Conservation (phyloP, 2,329 filamentous ascomycete genomes). For the Clonostachys solani region DNA sequence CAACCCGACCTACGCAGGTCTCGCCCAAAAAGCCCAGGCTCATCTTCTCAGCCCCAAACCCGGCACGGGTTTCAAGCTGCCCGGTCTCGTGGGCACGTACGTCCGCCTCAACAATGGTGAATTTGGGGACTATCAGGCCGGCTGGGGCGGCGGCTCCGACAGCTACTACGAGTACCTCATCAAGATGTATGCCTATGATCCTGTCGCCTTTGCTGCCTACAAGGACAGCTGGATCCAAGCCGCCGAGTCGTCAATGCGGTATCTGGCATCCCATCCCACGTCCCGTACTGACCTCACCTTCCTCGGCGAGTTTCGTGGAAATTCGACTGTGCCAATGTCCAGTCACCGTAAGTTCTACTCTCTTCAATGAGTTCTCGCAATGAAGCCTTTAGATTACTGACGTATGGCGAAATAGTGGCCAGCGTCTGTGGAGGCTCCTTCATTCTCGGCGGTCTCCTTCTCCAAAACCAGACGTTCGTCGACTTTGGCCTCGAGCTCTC, state of each 20-base stretch:
- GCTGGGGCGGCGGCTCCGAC: constrained; percentile 72
- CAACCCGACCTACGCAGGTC: constrained; percentile 68
- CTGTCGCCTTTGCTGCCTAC: constrained; percentile 56
- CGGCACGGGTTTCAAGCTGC: constrained; percentile 59
- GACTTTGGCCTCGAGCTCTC: constrained; percentile 37
- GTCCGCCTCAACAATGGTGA: constrained; percentile 60
- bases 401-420: constrained; percentile 17
- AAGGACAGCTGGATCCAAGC: constrained; percentile 72
- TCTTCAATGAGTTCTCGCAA: constrained; percentile 33
- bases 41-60: constrained; percentile 50
- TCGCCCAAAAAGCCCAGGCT: constrained; percentile 64
- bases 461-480: constrained; percentile 33
- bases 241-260: constrained; percentile 67
- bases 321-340: constrained; percentile 34
- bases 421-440: constrained; percentile 49
- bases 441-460: constrained; percentile 40
- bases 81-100: constrained; percentile 60
- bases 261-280: constrained; percentile 57
- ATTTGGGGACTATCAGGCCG: constrained; percentile 62
- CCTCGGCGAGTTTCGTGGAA: constrained; percentile 50
- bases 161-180: constrained; percentile 78
- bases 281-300: constrained; percentile 43
- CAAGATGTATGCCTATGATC: constrained; percentile 85
- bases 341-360: constrained; percentile 46
- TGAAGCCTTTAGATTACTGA: background rate